These are phyloP conservation scores for Penstemon davidsonii DNA, from an alignment of 257 asterid species.

Conservation along the genomic window DNA sequence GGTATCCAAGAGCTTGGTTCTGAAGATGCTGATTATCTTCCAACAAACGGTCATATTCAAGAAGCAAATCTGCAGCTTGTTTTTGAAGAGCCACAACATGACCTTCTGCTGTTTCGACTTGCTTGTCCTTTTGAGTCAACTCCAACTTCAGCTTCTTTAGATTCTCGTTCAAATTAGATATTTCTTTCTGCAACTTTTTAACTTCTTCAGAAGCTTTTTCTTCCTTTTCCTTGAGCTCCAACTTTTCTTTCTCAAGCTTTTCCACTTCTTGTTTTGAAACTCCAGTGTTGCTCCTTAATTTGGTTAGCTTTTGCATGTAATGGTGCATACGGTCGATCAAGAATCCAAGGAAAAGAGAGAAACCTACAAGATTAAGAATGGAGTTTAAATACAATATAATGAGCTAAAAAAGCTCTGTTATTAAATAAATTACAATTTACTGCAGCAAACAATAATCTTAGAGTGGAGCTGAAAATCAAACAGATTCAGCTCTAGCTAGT, in stretches of 20 bases:
- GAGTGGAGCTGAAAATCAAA: too few relatives aligned
- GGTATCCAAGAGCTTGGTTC: slow-evolving; percentile 48
- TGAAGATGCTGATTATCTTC: slow-evolving; percentile 91
- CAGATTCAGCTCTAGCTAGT: too few relatives aligned
- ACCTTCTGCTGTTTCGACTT: slow-evolving; percentile 73
- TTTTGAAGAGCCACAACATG: slow-evolving; percentile 77
- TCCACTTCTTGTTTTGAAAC: slow-evolving; percentile 63
- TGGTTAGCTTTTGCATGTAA: slow-evolving; percentile 62
- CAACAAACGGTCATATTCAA: slow-evolving; percentile 78
- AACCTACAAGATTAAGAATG: slow-evolving; percentile 48
- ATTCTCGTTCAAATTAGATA: slow-evolving; percentile 49
- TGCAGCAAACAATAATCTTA: too few relatives aligned
- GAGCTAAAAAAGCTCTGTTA: not conserved
- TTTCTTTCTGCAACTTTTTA: slow-evolving; percentile 49
- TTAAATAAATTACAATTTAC: not conserved
- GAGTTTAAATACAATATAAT: not conserved
- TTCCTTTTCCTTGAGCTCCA: slow-evolving; percentile 63
- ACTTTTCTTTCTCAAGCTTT: slow-evolving; percentile 70
- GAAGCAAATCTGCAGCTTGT: slow-evolving; percentile 80
- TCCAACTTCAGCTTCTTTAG: slow-evolving; percentile 67
- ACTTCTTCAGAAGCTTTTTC: slow-evolving; percentile 59
- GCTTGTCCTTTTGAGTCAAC: slow-evolving; percentile 54
- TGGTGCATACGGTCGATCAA: slow-evolving; percentile 93
- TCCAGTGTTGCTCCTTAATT: slow-evolving; percentile 56
- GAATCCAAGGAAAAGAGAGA: slow-evolving; percentile 79